Evolutionary conservation across 495 filamentous ascomycete genomes (phyloP), one percentile per base, ranked within the genome.

Genomic region (Pseudotulostoma volvatum): DNA sequence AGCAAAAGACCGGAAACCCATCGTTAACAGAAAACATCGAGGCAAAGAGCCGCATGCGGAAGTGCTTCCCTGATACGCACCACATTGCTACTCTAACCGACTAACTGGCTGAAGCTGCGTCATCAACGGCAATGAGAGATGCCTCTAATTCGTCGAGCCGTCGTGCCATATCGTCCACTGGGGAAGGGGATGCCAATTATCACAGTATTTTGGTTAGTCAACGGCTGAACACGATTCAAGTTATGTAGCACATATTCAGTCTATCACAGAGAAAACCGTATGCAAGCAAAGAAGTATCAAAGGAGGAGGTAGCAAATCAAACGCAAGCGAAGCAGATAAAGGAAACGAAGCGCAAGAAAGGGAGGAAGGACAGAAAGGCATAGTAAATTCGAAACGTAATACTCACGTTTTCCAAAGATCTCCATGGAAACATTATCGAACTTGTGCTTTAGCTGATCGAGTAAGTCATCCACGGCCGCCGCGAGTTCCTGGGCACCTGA

Each of bases 131-230:
- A 14, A 45, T 49, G 23, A 64, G 43, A 28, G 78, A 77, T 31
- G 79, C 67, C 56, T 96, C 88, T 23, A 96, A 71, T 36, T 79
- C 82, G 53, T 96, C 88, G 3, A 96, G 60, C 13, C 88, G 79
- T 42, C 78, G 68, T 9, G 84, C 78, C 88, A 96, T 95, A 39
- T 94, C 90, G 49, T 96, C 88, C 77, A 96, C 86, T 94, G 44
- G 20, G 28, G 32, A 11, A 28, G 15, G 31, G 48, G 33, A 44
- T 44, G 31, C 3, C 15, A 28, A 3, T 20, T 4, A 18, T 21
- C 25, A 9, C 32, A 7, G 4, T 18, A 1, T 16, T 23, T 5
- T n/a, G 17, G 9, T 33, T 15, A 16, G 18, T n/a, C n/a, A n/a
- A n/a, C n/a, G n/a, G n/a, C n/a, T n/a, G n/a, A n/a, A n/a, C n/a